phyloP scores from a whole-genome alignment of 1,284 basidiomycete genomes.

The Rhodotorula glutinis region DNA sequence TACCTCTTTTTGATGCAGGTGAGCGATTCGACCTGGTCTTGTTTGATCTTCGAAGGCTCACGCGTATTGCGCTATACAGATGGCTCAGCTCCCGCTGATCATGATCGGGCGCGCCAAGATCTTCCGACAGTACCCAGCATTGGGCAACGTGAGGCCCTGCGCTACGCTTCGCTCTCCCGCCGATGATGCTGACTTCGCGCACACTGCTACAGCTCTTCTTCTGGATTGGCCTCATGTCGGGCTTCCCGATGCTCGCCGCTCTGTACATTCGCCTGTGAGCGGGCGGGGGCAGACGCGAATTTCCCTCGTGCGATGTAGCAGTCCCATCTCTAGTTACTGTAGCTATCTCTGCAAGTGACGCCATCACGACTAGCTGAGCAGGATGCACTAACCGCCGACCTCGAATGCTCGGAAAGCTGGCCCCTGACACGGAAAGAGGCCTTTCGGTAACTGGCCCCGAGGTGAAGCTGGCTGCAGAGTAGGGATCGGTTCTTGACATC shows the following conservation, averaged over 20 bases:
- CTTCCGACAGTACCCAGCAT: conserved; percentile 71
- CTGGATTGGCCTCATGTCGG: conserved; percentile 77
- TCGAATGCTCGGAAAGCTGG: no score
- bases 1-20: conserved; percentile 70
- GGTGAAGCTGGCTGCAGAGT: neutral
- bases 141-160: conserved; percentile 53
- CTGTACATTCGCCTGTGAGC: conserved; percentile 53
- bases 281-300: no score
- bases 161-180: no score
- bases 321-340: no score
- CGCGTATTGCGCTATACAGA: conserved; percentile 53
- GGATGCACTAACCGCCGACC: no score
- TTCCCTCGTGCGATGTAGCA: no score
- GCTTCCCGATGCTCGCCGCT: conserved; percentile 89
- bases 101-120: conserved; percentile 69
- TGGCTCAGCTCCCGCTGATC: conserved; percentile 90
- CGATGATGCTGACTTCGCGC: neutral
- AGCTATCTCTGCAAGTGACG: no score
- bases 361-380: no score
- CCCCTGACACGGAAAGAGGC: no score
- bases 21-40: neutral
- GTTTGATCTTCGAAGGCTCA: no score
- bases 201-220: conserved; percentile 63
- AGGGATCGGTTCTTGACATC: neutral
- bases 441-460: no score